Evolutionary conservation across 2,329 filamentous ascomycete species (phyloP), one percentile per base, ranked within the genome.

Genomic region (Phaeosphaeria sp.): DNA sequence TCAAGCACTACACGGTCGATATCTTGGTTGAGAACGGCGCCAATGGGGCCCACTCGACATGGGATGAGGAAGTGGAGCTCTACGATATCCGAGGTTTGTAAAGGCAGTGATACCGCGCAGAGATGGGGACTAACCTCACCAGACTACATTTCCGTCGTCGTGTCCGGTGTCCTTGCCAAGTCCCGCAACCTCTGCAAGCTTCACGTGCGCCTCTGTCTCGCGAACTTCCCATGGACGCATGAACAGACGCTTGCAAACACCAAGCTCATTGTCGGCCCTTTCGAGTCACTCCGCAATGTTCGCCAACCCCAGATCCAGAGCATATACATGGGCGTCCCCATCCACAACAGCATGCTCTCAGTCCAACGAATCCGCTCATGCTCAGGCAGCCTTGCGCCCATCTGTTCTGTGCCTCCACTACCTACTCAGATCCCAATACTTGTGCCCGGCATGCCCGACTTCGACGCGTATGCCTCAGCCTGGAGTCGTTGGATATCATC

Each of bases 51-150:
- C 39, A 51, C 20, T 27, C 50, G 21, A 13, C 49, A 1, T 76
- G 71, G 72, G 69, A 74, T 27, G 71, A 74, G 53, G 74, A 77
- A 49, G 73, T 77, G 1, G 74, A 77, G 49, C 64, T 77, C 27
- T 77, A 76, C 53, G 74, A 77, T 50, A 69, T 76, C 9, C 64
- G 74, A 56, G 69, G 69, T 71, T 42, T 18, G 49, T 47, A 13
- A 30, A 13, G n/a, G 3, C 4, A 8, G 36, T 6, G 9, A 43
- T 20, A 6, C n/a, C 11, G 8, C 40, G 6, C 3, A 18, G 7
- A 43, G 17, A 21, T 24, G 57, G 33, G 55, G 22, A 60, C 40
- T n/a, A 20, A 30, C 0, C 1, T 1, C 18, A 2, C 30, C 43
- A 73, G 74, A 76, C 54, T 75, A 74, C 48, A 61, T 74, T 4